Base-by-base conservation (phyloP, 1,284 basidiomycete species). In the Ustilago trichophora region DNA sequence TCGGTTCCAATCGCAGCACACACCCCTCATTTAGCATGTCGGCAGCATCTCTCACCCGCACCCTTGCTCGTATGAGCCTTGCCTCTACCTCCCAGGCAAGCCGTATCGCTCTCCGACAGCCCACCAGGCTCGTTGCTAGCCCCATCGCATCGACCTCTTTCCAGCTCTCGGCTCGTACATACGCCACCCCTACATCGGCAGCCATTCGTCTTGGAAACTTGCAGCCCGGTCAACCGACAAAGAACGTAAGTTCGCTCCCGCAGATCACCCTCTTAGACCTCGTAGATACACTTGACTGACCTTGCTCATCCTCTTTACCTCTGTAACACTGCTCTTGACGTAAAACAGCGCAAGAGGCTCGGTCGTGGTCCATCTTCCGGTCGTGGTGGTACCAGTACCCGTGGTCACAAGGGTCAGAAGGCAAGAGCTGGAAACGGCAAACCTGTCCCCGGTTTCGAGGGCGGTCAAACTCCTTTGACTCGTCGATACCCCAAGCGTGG, bases 381-480 rank as follows among this genome's bases (percentile, higher is more conserved):
- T 25, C 87, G 91, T 71, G 95, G 95, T 75, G 90, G 92, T 55
- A 97, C 93, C 0, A 89, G 93, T 4, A 93, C 93, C 64, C 87
- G 92, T 51, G 95, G 95, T 84, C 88, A 92, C 83, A 99, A 99
- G 80, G 95, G 95, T 76, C 93, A 96, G 82, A 95, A 94, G 62
- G 90, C 94, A 36, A 88, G 95, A 53, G 88, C 91, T 18, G 94
- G 95, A 6, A 90, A 91, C 73, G 91, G 93, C n/a, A 91, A 88
- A 76, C 88, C 92, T 22, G 88, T 87, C 69, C 85, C 88, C 25
- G 78, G 80, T 24, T 98, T 98, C 73, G 94, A 96, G 82, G 95
- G 95, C 78, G 95, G 95, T 70, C 95, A 98, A 82, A 97, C 93
- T 19, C 91, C 95, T 7, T 87, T 98, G 54, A 89, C 89, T n/a